phyloP scores from a whole-genome alignment of 257 asterid species.

The Solanum peruvianum region DNA sequence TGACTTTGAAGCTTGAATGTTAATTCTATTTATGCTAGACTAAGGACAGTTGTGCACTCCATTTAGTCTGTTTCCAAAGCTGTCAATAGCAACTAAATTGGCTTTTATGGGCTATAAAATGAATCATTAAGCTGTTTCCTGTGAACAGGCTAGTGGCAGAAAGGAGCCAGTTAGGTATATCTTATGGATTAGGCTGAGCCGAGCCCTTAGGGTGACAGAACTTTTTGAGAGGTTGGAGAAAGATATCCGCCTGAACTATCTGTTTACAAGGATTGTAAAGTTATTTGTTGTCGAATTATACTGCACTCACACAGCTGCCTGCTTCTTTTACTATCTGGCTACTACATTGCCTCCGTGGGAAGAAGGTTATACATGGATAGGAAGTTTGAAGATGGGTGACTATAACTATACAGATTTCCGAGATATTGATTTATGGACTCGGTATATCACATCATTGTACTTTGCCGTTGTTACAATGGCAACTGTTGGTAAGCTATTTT shows the following conservation, averaged over 20 bases:
- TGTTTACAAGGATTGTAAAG: conserved; percentile 54
- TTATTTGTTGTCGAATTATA: conserved; percentile 62
- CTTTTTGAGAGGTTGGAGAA: conserved; percentile 56
- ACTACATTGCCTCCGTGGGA: conserved; percentile 62
- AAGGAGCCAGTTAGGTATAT: conserved; percentile 50
- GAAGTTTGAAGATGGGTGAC: conserved; percentile 58
- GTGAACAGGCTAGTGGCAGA: conserved; percentile 32
- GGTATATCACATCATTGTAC: conserved; percentile 54
- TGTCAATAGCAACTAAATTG: neutral
- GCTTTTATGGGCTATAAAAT: neutral
- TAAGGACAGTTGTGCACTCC: neutral
- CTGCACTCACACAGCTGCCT: conserved; percentile 76
- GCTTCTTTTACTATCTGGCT: conserved; percentile 65
- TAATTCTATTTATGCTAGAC: neutral
- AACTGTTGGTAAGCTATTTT: conserved; percentile 49
- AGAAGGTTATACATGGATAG: conserved; percentile 74
- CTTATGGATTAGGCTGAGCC: conserved; percentile 65
- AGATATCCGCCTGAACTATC: conserved; percentile 53
- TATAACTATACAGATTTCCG: conserved; percentile 42
- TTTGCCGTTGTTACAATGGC: conserved; percentile 74
- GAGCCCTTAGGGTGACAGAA: conserved; percentile 48
- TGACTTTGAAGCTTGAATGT: neutral
- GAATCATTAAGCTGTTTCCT: neutral
- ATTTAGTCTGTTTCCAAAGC: neutral
- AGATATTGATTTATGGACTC: conserved; percentile 67